Conservation (phyloP, 116 monocot genomes). For the Thalassia testudinum region DNA sequence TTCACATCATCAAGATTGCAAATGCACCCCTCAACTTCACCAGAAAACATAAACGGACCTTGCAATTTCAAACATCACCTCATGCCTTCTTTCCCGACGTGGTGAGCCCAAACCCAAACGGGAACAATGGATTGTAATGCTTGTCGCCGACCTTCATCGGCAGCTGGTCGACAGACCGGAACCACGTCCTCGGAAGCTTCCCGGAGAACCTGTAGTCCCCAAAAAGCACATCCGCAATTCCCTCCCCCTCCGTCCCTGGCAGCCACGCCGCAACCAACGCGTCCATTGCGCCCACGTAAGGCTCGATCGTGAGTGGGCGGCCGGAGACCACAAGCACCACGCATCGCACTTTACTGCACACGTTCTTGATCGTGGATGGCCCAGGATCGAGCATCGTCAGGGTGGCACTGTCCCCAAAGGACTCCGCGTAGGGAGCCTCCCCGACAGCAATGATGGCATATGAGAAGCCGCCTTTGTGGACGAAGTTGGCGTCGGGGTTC, state of each 20-base stretch:
- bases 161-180: conserved; percentile 39
- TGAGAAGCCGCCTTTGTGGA: conserved; percentile 26
- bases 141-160: conserved; percentile 43
- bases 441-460: conserved; percentile 50
- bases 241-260: conserved; percentile 48
- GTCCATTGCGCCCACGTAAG: conserved; percentile 28
- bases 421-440: conserved; percentile 49
- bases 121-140: conserved; percentile 42
- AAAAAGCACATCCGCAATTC: conserved; percentile 12
- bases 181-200: conserved; percentile 42
- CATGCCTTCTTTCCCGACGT: too few relatives aligned
- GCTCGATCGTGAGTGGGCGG: conserved; percentile 47
- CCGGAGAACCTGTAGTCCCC: conserved; percentile 27
- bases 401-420: conserved; percentile 33
- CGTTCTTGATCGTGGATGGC: conserved; percentile 27
- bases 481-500: conserved; percentile 21
- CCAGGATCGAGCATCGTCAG: conserved; percentile 41
- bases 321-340: conserved; percentile 59
- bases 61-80: too few relatives aligned
- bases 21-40: too few relatives aligned
- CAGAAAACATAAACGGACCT: too few relatives aligned
- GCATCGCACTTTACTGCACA: conserved; percentile 41
- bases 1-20: too few relatives aligned
- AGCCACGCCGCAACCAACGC: conserved; percentile 62
- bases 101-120: conserved; percentile 33